Percentiles rank a stretch among this genome's conserved stretches.
Conservation (phyloP, 2,329 filamentous ascomycete species). For the Madurella mycetomatis region DNA sequence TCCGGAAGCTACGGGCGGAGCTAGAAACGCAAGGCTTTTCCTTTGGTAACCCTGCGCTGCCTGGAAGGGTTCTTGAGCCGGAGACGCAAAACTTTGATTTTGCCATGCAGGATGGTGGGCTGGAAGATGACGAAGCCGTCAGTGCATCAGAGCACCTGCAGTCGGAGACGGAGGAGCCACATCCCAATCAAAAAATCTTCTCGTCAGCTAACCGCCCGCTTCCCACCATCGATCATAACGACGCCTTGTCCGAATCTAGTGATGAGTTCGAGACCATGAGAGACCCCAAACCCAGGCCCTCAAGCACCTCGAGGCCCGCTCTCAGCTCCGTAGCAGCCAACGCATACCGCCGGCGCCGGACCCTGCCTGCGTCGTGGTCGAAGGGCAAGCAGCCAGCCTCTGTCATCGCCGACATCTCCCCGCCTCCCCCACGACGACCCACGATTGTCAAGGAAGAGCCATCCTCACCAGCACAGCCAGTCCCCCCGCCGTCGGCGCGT, state of each 20-base stretch:
- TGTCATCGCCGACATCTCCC: not conserved
- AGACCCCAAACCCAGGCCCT: not conserved
- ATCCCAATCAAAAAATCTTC: not conserved
- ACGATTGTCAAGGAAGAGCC: not conserved
- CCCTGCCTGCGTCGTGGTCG: not conserved
- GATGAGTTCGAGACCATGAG: slow-evolving; percentile 1
- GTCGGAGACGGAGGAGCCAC: not conserved
- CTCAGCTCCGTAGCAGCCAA: not conserved
- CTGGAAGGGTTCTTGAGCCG: too few relatives aligned
- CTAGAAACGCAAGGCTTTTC: not conserved
- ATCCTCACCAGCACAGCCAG: not conserved
- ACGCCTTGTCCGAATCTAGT: not conserved
- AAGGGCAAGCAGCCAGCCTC: slow-evolving; percentile 6
- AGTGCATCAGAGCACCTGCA: not conserved
- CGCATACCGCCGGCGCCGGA: not conserved
- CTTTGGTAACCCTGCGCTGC: too few relatives aligned
- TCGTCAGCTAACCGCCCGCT: not conserved
- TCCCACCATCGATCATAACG: not conserved
- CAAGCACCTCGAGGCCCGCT: not conserved
- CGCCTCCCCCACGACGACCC: not conserved
- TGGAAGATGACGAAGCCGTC: not conserved
- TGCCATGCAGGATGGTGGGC: not conserved
- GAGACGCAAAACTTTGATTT: not conserved
- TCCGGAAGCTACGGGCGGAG: not conserved
- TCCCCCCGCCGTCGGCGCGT: not conserved